These are phyloP conservation scores for Cryptosporidium parvum DNA, from an alignment of 169 alveolate species.

Conservation along the genomic window DNA sequence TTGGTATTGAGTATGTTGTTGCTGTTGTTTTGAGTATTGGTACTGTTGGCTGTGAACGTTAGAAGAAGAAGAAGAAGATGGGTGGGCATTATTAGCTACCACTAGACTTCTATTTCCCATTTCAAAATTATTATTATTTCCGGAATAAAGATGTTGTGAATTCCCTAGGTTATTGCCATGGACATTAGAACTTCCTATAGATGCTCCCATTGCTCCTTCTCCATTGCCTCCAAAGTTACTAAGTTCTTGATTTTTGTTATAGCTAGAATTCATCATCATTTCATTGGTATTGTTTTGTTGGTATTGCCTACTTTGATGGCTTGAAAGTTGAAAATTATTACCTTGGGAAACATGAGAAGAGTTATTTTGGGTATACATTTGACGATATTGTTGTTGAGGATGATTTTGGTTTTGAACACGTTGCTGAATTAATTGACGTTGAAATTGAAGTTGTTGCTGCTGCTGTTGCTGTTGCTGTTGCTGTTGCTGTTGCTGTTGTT, in stretches of 20 bases:
- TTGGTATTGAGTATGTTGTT: conserved; percentile 1
- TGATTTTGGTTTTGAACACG: conserved; percentile 65
- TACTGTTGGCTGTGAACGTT: neutral
- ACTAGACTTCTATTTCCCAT: neutral
- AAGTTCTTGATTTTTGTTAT: neutral
- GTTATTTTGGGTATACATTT: neutral
- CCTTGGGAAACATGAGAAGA: neutral
- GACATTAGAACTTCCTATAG: no score
- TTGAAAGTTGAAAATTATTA: neutral
- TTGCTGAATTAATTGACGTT: conserved; percentile 74
- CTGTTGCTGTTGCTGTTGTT: conserved; percentile 26
- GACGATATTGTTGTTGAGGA: conserved; percentile 15
- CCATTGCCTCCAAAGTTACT: neutral
- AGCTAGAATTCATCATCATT: neutral
- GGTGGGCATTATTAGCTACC: neutral
- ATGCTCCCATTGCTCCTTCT: neutral
- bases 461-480: conserved; percentile 37
- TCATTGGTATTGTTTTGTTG: neutral
- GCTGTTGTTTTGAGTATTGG: neutral
- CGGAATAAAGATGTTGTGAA: neutral
- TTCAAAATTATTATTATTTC: neutral
- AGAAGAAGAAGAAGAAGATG: neutral
- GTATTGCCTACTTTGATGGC: neutral
- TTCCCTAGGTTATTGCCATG: neutral
- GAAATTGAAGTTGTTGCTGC: conserved; percentile 58